Evolutionary conservation across 176 grass and related monocot genomes (phyloP).

Genomic region (Eleusine indica): DNA sequence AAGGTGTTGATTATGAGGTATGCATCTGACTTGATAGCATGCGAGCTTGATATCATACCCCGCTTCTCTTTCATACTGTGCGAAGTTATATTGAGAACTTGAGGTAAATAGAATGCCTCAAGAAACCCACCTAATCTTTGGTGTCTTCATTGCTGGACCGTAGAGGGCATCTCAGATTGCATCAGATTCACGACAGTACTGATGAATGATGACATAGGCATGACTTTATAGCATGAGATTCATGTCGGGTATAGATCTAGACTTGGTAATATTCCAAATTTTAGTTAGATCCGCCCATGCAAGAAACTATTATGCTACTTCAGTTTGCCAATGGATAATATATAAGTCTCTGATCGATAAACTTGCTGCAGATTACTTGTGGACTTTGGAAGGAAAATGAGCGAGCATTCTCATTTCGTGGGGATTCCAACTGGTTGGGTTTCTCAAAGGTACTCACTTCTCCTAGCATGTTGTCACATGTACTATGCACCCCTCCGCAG

Average conservation of each 20-base stretch:
- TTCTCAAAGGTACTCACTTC: slow-evolving; percentile 71
- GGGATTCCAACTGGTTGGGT: slow-evolving; percentile 87
- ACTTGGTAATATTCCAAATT: background rate
- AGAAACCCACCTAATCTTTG: background rate
- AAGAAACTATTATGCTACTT: background rate
- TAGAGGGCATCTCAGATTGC: background rate
- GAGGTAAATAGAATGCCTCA: background rate
- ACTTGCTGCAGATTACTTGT: slow-evolving; percentile 68
- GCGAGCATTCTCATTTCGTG: slow-evolving; percentile 78
- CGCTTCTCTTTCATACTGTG: background rate
- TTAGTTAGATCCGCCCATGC: slow-evolving; percentile 3
- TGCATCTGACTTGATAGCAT: background rate
- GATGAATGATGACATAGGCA: background rate
- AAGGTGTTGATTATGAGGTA: slow-evolving; percentile 99
- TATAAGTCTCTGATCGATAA: background rate
- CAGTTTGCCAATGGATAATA: background rate
- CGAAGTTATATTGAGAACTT: background rate
- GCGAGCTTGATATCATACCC: background rate
- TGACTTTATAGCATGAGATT: slow-evolving; percentile 3
- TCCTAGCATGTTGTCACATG: background rate
- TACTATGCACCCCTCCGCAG: background rate
- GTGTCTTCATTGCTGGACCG: background rate
- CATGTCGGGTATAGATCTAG: slow-evolving; percentile 5
- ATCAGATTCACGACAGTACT: background rate
- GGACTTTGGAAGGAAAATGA: slow-evolving; percentile 69